Evolutionary conservation across 2,329 filamentous ascomycete species (phyloP).

Genomic region (Exophiala sp.): DNA sequence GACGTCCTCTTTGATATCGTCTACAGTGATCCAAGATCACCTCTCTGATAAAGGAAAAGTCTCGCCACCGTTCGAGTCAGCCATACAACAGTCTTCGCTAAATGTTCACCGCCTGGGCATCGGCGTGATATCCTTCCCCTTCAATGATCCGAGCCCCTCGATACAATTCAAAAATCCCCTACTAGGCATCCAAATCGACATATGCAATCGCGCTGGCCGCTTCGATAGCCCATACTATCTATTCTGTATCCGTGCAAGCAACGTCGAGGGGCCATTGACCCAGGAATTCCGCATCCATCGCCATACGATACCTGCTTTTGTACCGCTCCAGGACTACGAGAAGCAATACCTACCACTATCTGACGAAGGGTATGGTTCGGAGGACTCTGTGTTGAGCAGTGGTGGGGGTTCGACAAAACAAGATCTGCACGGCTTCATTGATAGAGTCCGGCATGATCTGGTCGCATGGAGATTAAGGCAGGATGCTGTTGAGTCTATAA

Average conservation of each 20-base stretch:
- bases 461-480: constrained; percentile 41
- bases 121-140: constrained; percentile 45
- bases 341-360: constrained; percentile 34
- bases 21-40: constrained; percentile 35
- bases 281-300: constrained; percentile 36
- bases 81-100: constrained; percentile 33
- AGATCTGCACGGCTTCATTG: constrained; percentile 37
- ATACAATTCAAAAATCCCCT: constrained; percentile 30
- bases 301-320: constrained; percentile 46
- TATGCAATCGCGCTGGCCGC: constrained; percentile 38
- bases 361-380: constrained; percentile 17
- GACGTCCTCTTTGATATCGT: constrained; percentile 41
- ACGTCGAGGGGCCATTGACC: constrained; percentile 12
- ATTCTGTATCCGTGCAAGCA: constrained; percentile 32
- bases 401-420: constrained; percentile 31
- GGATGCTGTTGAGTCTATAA: constrained; percentile 34
- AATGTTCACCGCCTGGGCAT: constrained; percentile 46
- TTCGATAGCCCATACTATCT: constrained; percentile 45
- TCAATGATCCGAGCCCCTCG: constrained; percentile 42
- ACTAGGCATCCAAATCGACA: constrained; percentile 42
- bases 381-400: constrained; percentile 22
- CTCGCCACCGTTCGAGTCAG: constrained; percentile 33
- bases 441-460: constrained; percentile 40
- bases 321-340: constrained; percentile 39
- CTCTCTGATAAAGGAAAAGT: constrained; percentile 30